A percentile compares a stretch with the other conserved stretches of the same genome.
These are phyloP conservation scores for Pichia sp. DNA, from an alignment of 1,139 yeast species.

Conservation along the genomic window DNA sequence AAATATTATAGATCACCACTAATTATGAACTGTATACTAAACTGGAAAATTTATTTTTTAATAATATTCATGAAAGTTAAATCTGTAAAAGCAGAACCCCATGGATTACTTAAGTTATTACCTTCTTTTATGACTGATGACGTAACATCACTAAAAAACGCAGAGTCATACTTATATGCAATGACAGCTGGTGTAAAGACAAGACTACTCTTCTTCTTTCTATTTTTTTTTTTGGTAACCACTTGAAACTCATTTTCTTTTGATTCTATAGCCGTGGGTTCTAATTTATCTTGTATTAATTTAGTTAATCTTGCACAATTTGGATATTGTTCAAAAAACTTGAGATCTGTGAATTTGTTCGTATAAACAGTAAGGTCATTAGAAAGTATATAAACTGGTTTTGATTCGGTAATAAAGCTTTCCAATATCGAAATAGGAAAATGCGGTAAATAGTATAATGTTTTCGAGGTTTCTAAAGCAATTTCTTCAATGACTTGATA, in stretches of 20 bases:
- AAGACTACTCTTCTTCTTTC: constrained; percentile 26
- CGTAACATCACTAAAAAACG: constrained; percentile 30
- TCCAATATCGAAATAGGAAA: constrained; percentile 43
- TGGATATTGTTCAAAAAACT: constrained; percentile 35
- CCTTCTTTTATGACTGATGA: constrained; percentile 7
- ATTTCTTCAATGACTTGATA: constrained; percentile 27
- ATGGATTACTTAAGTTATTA: constrained; percentile 12
- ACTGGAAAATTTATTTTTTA: not conserved
- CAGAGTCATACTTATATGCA: constrained; percentile 31
- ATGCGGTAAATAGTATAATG: constrained; percentile 45
- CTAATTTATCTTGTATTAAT: constrained; percentile 1
- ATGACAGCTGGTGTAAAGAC: constrained; percentile 29
- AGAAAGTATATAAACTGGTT: constrained; percentile 38
- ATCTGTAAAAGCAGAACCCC: constrained; percentile 26
- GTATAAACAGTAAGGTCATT: constrained; percentile 43
- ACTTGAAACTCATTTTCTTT: constrained; percentile 30
- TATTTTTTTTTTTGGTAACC: constrained; percentile 27
- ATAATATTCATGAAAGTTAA: constrained; percentile 15
- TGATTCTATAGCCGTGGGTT: constrained; percentile 6
- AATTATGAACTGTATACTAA: not conserved
- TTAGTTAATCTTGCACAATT: constrained; percentile 30
- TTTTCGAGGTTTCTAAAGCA: not conserved
- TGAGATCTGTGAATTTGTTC: constrained; percentile 35
- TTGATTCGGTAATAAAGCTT: constrained; percentile 24
- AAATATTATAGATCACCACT: not conserved